Percentiles rank a stretch among this genome's conserved stretches.
These are phyloP conservation scores for Fusarium fujikuroi DNA, from an alignment of 2,329 filamentous ascomycete species.

Conservation along the genomic window DNA sequence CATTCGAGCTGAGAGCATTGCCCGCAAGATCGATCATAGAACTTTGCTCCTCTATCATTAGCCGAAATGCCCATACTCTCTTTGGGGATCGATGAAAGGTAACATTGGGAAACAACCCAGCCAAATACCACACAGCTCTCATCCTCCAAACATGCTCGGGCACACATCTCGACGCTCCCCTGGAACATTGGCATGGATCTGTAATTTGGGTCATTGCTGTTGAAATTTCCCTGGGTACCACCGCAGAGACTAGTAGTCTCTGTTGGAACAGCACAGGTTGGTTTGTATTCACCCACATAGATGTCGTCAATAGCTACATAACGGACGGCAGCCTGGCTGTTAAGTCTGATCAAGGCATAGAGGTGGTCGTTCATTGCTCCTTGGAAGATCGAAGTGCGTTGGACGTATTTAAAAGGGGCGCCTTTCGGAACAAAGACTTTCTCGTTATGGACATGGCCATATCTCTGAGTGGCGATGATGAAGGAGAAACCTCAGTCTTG, in stretches of 20 bases:
- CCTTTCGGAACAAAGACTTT: background rate
- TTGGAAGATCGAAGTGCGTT: background rate
- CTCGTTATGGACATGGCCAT: background rate
- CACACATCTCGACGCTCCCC: background rate
- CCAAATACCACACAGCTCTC: background rate
- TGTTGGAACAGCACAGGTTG: background rate
- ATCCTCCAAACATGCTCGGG: background rate
- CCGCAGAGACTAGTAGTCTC: background rate
- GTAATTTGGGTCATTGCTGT: background rate
- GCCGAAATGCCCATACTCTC: background rate
- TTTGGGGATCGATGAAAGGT: background rate
- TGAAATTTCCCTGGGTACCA: background rate
- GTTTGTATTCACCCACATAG: conserved; percentile 2
- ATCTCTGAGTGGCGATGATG: background rate
- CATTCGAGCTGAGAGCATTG: background rate
- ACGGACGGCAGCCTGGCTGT: background rate
- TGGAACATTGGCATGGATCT: background rate
- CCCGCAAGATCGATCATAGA: conserved; percentile 10
- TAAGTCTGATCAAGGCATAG: background rate
- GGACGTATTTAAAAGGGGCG: background rate
- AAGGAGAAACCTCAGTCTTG: background rate
- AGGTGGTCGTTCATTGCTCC: background rate
- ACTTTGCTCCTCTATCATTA: background rate
- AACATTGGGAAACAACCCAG: background rate
- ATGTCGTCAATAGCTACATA: conserved; percentile 4